Conservation (phyloP, 305 asterid species). For the Rubia peregrina region DNA sequence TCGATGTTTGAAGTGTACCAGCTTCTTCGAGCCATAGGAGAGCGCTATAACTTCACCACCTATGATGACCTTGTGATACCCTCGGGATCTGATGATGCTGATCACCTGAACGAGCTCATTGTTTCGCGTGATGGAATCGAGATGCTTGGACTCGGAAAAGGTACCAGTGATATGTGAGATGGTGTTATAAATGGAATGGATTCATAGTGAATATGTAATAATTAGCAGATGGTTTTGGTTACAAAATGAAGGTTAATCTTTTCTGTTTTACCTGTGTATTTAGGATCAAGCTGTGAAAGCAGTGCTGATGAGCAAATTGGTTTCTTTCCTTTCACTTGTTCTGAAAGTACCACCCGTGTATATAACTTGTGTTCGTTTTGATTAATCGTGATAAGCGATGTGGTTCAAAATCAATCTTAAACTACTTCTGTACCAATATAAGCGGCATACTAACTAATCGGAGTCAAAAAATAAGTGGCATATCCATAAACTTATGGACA, state of each 20-base stretch:
- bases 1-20: constrained; percentile 80
- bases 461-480: too few species aligned
- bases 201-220: constrained; percentile 16
- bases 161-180: constrained; percentile 15
- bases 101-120: constrained; percentile 51
- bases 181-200: background rate
- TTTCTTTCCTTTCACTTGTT: background rate
- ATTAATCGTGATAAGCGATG: too few species aligned
- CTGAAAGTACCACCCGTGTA: too few species aligned
- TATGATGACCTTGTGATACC: constrained; percentile 58
- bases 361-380: too few species aligned
- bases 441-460: too few species aligned
- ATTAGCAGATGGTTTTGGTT: constrained; percentile 14
- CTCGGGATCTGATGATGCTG: constrained; percentile 33
- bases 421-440: too few species aligned
- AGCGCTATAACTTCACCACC: constrained; percentile 47
- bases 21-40: constrained; percentile 59
- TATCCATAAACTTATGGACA: too few species aligned
- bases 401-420: too few species aligned
- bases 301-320: background rate
- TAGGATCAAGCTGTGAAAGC: background rate
- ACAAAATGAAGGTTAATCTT: constrained; percentile 5
- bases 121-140: constrained; percentile 52
- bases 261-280: constrained; percentile 1
- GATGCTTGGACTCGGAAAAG: constrained; percentile 10